These are phyloP conservation scores for Stevia rebaudiana DNA, from an alignment of 140 eudicot genomes.

Conservation along the genomic window DNA sequence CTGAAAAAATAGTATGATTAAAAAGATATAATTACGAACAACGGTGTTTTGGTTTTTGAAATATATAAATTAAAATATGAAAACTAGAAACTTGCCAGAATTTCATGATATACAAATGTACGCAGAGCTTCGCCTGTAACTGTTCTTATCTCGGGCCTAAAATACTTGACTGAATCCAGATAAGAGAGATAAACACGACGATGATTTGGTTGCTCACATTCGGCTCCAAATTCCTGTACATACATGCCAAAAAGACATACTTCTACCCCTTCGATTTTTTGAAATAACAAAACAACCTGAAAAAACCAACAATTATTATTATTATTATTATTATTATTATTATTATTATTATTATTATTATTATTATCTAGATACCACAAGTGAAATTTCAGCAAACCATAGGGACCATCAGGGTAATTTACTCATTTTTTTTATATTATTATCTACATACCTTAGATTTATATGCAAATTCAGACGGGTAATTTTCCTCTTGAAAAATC, in stretches of 20 bases:
- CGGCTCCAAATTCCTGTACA: conserved; percentile 52
- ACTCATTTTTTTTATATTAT: no score
- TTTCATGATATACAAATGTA: conserved; percentile 50
- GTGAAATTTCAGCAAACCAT: no score
- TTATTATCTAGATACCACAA: no score
- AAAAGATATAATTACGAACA: neutral
- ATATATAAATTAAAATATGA: neutral
- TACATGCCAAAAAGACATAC: conserved; percentile 54
- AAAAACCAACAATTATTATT: neutral
- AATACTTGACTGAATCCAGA: conserved; percentile 51
- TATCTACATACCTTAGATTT: conserved; percentile 52
- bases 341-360: no score
- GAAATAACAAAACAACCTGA: conserved; percentile 62
- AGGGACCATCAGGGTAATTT: no score
- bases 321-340: no score
- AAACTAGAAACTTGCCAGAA: conserved; percentile 28
- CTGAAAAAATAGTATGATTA: conserved; percentile 32
- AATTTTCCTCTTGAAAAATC: conserved; percentile 46
- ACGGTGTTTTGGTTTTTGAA: neutral
- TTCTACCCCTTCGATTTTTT: conserved; percentile 52
- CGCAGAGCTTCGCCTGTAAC: conserved; percentile 55
- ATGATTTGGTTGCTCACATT: conserved; percentile 43
- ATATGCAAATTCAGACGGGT: conserved; percentile 65
- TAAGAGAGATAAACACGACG: conserved; percentile 59
- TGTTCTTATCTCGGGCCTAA: conserved; percentile 40